Base-by-base conservation (phyloP, 257 asterid species). In the Ballota nigra region DNA sequence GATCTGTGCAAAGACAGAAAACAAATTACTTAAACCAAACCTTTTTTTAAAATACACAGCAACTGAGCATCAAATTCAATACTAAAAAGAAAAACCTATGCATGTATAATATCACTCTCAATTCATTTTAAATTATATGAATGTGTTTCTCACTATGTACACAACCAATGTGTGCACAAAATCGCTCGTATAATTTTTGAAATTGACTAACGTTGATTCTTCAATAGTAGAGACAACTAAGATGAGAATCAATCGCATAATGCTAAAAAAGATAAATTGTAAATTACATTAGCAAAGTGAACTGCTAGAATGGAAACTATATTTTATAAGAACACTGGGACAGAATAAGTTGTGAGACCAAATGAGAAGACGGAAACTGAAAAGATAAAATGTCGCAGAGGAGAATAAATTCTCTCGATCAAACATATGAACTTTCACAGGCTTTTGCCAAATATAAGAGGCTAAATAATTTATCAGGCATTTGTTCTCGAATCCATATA, bases 1-100 rank as follows among this genome's bases (percentile, higher is more conserved):
- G 80, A 94, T 86, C 99, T 94, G 88, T 20, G 52, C 28, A 81
- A 76, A 68, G 20, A 58, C 56, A 71, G 15, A 67, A 63, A 29
- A 36, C 2, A 36, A 9, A 36, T 8, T 8, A 36, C 66, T 26
- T 55, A 28, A 69, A 65, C 22, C 34, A 15, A 40, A 63, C 57
- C 34, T 63, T 24, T 45, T 29, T 47, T 10, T 63, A 1, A 23
- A 23, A 23, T 8, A 58, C n/a, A n/a, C n/a, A 22, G 47, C 66
- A 49, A 75, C 52, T 19, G 69, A 58, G 20, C 29, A 33, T 12
- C 19, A 33, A 40, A 40, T 33, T 15, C 8, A n/a, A 18, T 23
- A 34, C 29, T n/a, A 2, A 31, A 36, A 36, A 36, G 47, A 49
- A 34, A 33, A 38, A 6, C 16, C 6, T 28, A 65, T 31, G 41